Conservation (phyloP, 805 yeast species). For the Cyberlindnera japonica region DNA sequence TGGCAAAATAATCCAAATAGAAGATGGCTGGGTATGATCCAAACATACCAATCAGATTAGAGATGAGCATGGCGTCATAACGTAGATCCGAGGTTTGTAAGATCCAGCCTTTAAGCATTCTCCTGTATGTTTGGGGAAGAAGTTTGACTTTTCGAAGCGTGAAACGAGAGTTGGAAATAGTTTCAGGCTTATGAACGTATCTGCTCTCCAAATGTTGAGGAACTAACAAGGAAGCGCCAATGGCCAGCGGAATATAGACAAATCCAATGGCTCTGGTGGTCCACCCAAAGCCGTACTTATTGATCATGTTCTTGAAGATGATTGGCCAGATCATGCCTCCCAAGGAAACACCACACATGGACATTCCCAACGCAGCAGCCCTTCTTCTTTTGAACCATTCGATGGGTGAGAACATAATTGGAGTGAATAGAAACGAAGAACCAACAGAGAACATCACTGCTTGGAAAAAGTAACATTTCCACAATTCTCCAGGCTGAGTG, state of each 20-base stretch:
- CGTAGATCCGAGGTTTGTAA: slow-evolving; percentile 9
- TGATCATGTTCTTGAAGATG: slow-evolving; percentile 21
- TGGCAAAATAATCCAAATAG: slow-evolving; percentile 25
- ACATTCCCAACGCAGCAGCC: slow-evolving; percentile 48
- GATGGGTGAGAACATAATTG: slow-evolving; percentile 57
- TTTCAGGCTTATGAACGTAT: slow-evolving; percentile 14
- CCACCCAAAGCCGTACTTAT: slow-evolving; percentile 20
- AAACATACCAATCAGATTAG: slow-evolving; percentile 22
- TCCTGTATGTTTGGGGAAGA: slow-evolving; percentile 13
- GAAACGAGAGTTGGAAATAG: slow-evolving; percentile 20
- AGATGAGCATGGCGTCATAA: slow-evolving; percentile 11
- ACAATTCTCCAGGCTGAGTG: slow-evolving; percentile 14
- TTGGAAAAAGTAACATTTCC: slow-evolving; percentile 28
- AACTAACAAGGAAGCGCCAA: slow-evolving; percentile 14
- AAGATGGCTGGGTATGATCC: slow-evolving; percentile 26
- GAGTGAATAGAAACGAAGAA: slow-evolving; percentile 47
- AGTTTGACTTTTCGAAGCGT: slow-evolving; percentile 9
- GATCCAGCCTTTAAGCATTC: slow-evolving; percentile 15
- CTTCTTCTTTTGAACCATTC: slow-evolving; percentile 68
- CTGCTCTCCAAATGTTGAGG: slow-evolving; percentile 18
- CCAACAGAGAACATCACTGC: slow-evolving; percentile 23
- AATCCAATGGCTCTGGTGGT: slow-evolving; percentile 21
- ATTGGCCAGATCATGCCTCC: slow-evolving; percentile 43
- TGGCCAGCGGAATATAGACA: slow-evolving; percentile 20
- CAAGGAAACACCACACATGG: slow-evolving; percentile 47